Evolutionary conservation across 345 rosid genomes (phyloP).

Genomic region (Aegle marmelos): DNA sequence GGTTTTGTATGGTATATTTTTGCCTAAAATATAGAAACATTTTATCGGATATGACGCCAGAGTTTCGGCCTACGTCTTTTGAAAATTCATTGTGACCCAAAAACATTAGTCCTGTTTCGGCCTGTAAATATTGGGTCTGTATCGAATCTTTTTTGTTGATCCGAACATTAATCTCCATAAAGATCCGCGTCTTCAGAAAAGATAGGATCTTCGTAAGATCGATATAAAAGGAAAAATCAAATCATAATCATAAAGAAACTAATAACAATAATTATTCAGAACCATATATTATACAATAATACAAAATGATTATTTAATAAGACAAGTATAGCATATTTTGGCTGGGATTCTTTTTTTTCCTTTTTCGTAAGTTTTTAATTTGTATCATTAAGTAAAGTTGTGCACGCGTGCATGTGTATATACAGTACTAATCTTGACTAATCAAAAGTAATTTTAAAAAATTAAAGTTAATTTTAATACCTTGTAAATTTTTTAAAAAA

Average conservation of each 20-base stretch:
- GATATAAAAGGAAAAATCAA: neutral
- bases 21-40: neutral
- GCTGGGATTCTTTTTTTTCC: neutral
- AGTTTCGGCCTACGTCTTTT: neutral
- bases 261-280: neutral
- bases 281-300: too few species aligned
- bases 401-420: too few species aligned
- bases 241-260: neutral
- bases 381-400: too few species aligned
- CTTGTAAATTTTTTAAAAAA: too few species aligned
- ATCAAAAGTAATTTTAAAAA: too few species aligned
- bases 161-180: neutral
- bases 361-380: neutral
- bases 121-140: neutral
- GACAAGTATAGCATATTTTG: neutral
- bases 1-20: neutral
- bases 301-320: too few species aligned
- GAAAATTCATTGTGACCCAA: neutral
- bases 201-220: neutral
- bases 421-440: too few species aligned
- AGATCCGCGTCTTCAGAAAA: neutral
- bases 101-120: neutral
- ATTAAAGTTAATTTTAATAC: too few species aligned
- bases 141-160: neutral
- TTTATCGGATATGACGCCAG: neutral